A percentile compares a stretch with the other conserved stretches of the same genome.
Conservation (phyloP, 495 filamentous ascomycete genomes). For the Penicillium robsamsonii region DNA sequence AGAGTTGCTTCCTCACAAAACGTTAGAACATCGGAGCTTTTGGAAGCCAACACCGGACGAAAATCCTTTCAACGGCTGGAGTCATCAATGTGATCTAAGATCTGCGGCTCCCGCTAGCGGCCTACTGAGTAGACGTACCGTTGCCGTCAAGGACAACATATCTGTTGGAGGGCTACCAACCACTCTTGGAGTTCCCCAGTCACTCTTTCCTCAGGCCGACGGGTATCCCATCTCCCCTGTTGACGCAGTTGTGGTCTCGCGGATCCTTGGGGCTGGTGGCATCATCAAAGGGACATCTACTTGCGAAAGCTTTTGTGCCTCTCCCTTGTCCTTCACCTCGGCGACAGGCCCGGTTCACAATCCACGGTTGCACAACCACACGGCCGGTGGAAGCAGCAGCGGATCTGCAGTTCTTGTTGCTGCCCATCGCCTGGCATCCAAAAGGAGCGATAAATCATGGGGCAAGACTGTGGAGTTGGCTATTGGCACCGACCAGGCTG, state of each 20-base stretch:
- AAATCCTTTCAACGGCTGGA: slow-evolving; percentile 44
- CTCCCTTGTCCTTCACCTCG: slow-evolving; percentile 35
- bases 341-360: slow-evolving; percentile 49
- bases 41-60: slow-evolving; percentile 24
- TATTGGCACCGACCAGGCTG: slow-evolving; percentile 58
- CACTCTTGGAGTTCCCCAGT: slow-evolving; percentile 28
- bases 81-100: slow-evolving; percentile 22
- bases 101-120: slow-evolving; percentile 14
- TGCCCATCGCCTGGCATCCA: slow-evolving; percentile 31
- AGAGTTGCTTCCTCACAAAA: slow-evolving; percentile 14
- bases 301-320: slow-evolving; percentile 45
- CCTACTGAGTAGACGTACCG: slow-evolving; percentile 27
- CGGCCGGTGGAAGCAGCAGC: slow-evolving; percentile 52
- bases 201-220: slow-evolving; percentile 16
- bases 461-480: slow-evolving; percentile 48
- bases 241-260: slow-evolving; percentile 39
- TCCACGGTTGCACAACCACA: slow-evolving; percentile 37
- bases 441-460: slow-evolving; percentile 17
- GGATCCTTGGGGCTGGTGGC: slow-evolving; percentile 40
- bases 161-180: slow-evolving; percentile 33
- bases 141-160: slow-evolving; percentile 41
- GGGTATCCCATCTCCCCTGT: slow-evolving; percentile 26
- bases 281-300: slow-evolving; percentile 35
- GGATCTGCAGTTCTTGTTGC: slow-evolving; percentile 51
- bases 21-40: slow-evolving; percentile 17